Evolutionary conservation across 2,329 filamentous ascomycete genomes (phyloP).

Genomic region (Corynespora cassiicola): DNA sequence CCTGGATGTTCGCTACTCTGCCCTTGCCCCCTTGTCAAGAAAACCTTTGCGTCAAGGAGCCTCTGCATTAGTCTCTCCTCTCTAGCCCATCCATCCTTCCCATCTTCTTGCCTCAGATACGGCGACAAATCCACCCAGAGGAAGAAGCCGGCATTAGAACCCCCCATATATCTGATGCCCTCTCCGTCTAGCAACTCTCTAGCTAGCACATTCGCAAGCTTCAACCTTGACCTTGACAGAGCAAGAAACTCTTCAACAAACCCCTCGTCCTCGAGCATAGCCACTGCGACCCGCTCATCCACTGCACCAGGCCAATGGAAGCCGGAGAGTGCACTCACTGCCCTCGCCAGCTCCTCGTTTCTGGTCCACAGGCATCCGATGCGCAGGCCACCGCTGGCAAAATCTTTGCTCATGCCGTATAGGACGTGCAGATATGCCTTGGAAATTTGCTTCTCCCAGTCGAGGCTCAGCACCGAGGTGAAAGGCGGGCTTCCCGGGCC

Average conservation of each 20-base stretch:
- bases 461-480: slow-evolving; percentile 28
- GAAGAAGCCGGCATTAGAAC: slow-evolving; percentile 55
- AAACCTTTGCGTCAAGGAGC: slow-evolving; percentile 56
- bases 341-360: slow-evolving; percentile 4
- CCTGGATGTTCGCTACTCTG: slow-evolving; percentile 55
- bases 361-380: slow-evolving; percentile 31
- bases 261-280: slow-evolving; percentile 6
- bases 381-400: slow-evolving; percentile 34
- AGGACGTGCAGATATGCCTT: slow-evolving; percentile 31
- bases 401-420: slow-evolving; percentile 39
- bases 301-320: slow-evolving; percentile 15
- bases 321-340: slow-evolving; percentile 1
- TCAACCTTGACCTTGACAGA: slow-evolving; percentile 16
- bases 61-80: slow-evolving; percentile 55
- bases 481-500: slow-evolving; percentile 14
- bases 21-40: slow-evolving; percentile 57
- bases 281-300: slow-evolving; percentile 8
- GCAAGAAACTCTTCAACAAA: slow-evolving; percentile 10
- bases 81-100: slow-evolving; percentile 37
- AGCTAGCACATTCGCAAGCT: slow-evolving; percentile 19
- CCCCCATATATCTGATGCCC: slow-evolving; percentile 47
- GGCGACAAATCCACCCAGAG: slow-evolving; percentile 48
- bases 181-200: slow-evolving; percentile 24
- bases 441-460: slow-evolving; percentile 17
- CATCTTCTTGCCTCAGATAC: slow-evolving; percentile 13